Percentiles rank a stretch among this genome's conserved stretches.
phyloP scores from a whole-genome alignment of 805 yeast species.

The Blastobotrys peoriensis region DNA sequence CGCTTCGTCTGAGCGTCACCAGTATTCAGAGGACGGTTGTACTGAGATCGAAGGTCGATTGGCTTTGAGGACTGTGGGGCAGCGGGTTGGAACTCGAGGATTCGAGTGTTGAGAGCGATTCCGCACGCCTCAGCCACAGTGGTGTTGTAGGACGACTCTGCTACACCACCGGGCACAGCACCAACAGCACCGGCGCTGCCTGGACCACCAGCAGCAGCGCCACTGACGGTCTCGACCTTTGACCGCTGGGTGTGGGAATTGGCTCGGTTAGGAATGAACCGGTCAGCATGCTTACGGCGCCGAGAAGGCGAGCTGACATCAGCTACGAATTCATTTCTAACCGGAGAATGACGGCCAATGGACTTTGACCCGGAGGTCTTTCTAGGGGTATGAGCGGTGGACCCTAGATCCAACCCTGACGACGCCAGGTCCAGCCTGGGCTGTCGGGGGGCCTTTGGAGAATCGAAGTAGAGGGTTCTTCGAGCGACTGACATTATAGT shows the following conservation, averaged over 20 bases:
- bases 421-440: slow-evolving; percentile 20
- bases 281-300: slow-evolving; percentile 34
- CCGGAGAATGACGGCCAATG: slow-evolving; percentile 29
- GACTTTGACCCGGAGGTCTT: slow-evolving; percentile 11
- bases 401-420: slow-evolving; percentile 12
- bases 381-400: slow-evolving; percentile 11
- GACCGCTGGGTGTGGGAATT: slow-evolving; percentile 43
- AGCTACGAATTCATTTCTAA: slow-evolving; percentile 36
- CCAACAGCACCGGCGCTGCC: not conserved
- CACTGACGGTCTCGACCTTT: slow-evolving; percentile 26
- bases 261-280: slow-evolving; percentile 57
- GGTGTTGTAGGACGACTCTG: slow-evolving; percentile 44
- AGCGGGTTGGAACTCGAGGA: slow-evolving; percentile 77
- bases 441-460: slow-evolving; percentile 13
- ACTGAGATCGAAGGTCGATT: slow-evolving; percentile 31
- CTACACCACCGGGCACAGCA: not conserved
- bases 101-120: slow-evolving; percentile 69
- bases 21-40: slow-evolving; percentile 30
- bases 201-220: not conserved
- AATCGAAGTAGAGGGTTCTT: slow-evolving; percentile 18
- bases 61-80: slow-evolving; percentile 57
- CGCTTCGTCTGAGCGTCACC: slow-evolving; percentile 35
- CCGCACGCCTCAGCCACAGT: slow-evolving; percentile 92
- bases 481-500: slow-evolving; percentile 7
- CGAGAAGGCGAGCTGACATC: slow-evolving; percentile 26